These are phyloP conservation scores for Lasiodiplodia theobromae DNA, from an alignment of 2,329 filamentous ascomycete species.

Conservation along the genomic window DNA sequence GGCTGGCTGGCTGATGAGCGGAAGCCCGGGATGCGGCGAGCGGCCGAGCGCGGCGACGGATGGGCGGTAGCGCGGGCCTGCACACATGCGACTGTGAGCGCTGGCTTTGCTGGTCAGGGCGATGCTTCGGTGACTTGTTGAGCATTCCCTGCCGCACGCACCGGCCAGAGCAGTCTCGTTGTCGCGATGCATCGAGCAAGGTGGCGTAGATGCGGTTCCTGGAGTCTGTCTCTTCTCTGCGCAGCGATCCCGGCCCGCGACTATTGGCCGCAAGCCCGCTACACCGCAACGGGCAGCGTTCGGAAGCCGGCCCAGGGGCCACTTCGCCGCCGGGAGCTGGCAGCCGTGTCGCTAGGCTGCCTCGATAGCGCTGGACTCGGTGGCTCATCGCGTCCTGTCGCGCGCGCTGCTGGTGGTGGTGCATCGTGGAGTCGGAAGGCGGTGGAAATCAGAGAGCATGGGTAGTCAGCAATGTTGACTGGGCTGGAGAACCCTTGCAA, in stretches of 20 bases:
- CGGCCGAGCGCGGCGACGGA: conserved; percentile 15
- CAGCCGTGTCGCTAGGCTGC: conserved; percentile 1
- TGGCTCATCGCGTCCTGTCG: not conserved
- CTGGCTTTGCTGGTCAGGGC: conserved; percentile 16
- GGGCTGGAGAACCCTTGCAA: not conserved
- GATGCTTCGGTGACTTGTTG: not conserved
- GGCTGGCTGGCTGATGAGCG: conserved; percentile 5
- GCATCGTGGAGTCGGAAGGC: not conserved
- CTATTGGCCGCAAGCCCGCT: conserved; percentile 15
- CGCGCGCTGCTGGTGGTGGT: conserved; percentile 11
- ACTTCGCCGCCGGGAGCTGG: not conserved
- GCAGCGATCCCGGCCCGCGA: conserved; percentile 1
- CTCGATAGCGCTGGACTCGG: not conserved
- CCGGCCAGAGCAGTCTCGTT: not conserved
- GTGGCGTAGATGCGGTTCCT: not conserved
- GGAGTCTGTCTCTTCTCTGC: not conserved
- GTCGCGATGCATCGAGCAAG: conserved; percentile 11
- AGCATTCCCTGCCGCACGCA: conserved; percentile 22
- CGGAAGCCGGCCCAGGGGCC: conserved; percentile 16
- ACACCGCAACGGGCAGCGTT: conserved; percentile 11
- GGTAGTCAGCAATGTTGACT: not conserved
- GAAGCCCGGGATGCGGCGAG: conserved; percentile 14
- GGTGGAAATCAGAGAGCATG: not conserved
- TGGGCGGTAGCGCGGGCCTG: conserved; percentile 1
- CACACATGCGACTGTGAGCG: not conserved